Conservation (phyloP, 805 yeast genomes). For the Nakazawaea wickerhamii region DNA sequence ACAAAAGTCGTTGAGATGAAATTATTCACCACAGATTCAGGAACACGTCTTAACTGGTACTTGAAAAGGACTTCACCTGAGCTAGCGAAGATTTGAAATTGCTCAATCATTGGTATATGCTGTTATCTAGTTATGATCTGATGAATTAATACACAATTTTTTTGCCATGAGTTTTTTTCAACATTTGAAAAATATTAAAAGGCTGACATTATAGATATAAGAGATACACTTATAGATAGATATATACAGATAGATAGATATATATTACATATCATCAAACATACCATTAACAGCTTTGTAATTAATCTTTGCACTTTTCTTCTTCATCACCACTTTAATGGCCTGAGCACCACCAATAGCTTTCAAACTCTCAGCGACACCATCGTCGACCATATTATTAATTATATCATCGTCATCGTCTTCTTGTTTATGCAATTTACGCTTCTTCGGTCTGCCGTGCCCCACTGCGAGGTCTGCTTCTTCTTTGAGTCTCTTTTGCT, state of each 20-base stretch:
- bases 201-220: no score
- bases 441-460: constrained; percentile 51
- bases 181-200: no score
- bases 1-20: constrained; percentile 46
- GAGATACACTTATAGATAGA: no score
- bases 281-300: constrained; percentile 70
- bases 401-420: constrained; percentile 8
- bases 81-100: constrained; percentile 40
- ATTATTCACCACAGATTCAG: constrained; percentile 37
- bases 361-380: constrained; percentile 33
- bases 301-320: constrained; percentile 86
- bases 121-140: neutral
- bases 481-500: constrained; percentile 70
- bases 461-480: constrained; percentile 90
- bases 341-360: constrained; percentile 19
- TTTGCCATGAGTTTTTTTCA: no score
- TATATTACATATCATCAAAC: constrained; percentile 20
- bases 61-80: constrained; percentile 49
- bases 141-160: no score
- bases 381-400: constrained; percentile 20
- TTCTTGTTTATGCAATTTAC: constrained; percentile 23
- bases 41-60: constrained; percentile 33
- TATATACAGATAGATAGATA: neutral
- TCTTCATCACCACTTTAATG: constrained; percentile 60
- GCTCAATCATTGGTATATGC: constrained; percentile 35